phyloP scores from a whole-genome alignment of 2,329 filamentous ascomycete species.

The Verticillium dahliae region DNA sequence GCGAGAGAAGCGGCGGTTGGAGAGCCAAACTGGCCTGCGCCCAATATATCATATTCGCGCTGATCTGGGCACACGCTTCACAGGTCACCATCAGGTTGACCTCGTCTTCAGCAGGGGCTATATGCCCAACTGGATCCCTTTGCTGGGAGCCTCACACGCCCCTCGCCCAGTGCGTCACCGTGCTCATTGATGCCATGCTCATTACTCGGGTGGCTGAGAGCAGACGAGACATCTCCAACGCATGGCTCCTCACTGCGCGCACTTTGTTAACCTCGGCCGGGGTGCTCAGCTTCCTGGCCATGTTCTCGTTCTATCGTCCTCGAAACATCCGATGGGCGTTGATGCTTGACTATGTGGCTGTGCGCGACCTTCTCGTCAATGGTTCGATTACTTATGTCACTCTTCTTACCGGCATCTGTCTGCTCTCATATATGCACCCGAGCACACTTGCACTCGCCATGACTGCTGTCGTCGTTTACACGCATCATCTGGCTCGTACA shows the following conservation, averaged over 20 bases:
- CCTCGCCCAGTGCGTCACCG: slow-evolving; percentile 18
- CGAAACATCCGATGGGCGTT: slow-evolving; percentile 22
- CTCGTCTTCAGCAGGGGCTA: slow-evolving; percentile 18
- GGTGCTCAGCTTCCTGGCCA: slow-evolving; percentile 16
- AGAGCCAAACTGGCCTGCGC: slow-evolving; percentile 2
- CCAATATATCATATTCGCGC: slow-evolving; percentile 16
- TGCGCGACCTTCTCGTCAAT: slow-evolving; percentile 22
- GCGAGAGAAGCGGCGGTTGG: slow-evolving; percentile 10
- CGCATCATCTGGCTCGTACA: slow-evolving; percentile 12
- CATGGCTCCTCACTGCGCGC: slow-evolving; percentile 16
- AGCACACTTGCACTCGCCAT: slow-evolving; percentile 19
- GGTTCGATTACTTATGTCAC: slow-evolving; percentile 15
- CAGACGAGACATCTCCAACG: slow-evolving; percentile 14
- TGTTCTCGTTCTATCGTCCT: slow-evolving; percentile 19
- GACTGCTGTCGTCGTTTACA: slow-evolving; percentile 15
- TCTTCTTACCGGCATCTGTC: slow-evolving; percentile 18
- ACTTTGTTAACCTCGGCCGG: slow-evolving; percentile 15
- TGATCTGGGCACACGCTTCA: slow-evolving; percentile 24
- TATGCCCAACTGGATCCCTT: slow-evolving; percentile 18
- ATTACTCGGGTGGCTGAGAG: slow-evolving; percentile 18
- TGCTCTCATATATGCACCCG: slow-evolving; percentile 18
- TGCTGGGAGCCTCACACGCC: slow-evolving; percentile 20
- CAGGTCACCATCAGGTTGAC: slow-evolving; percentile 17
- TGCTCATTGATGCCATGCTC: slow-evolving; percentile 23
- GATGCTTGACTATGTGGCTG: slow-evolving; percentile 17